These are phyloP conservation scores for Aspergillus sp. DNA, from an alignment of 2,329 filamentous ascomycete species.

Conservation along the genomic window DNA sequence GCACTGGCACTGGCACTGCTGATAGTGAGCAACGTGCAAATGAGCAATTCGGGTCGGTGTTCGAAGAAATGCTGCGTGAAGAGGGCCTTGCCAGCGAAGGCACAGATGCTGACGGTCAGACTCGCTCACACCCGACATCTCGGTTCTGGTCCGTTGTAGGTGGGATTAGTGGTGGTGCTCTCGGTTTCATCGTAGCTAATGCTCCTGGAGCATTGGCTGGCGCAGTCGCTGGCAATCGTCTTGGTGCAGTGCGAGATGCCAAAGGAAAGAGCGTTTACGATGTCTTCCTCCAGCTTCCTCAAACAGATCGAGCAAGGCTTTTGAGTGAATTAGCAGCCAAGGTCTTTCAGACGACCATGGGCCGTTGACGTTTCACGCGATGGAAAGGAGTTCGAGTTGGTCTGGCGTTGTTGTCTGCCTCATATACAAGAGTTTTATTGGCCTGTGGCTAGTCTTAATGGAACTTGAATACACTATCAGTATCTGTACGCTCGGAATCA, in stretches of 20 bases:
- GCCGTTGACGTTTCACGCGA: conserved; percentile 19
- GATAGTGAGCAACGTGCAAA: conserved; percentile 50
- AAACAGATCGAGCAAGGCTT: conserved; percentile 76
- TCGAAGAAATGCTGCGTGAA: conserved; percentile 88
- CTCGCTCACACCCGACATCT: conserved; percentile 55
- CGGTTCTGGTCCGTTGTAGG: conserved; percentile 88
- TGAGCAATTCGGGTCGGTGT: conserved; percentile 82
- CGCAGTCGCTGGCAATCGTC: conserved; percentile 84
- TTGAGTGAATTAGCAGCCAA: conserved; percentile 82
- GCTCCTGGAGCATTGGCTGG: conserved; percentile 86
- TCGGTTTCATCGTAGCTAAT: conserved; percentile 95
- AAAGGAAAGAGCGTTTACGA: conserved; percentile 93
- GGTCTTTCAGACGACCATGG: conserved; percentile 63
- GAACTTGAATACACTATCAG: too few relatives aligned
- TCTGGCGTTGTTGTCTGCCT: not conserved
- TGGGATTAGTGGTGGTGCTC: conserved; percentile 79
- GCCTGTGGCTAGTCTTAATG: not conserved
- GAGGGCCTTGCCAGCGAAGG: conserved; percentile 75
- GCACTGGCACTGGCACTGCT: conserved; percentile 38
- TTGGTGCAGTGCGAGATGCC: conserved; percentile 87
- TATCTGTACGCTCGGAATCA: too few relatives aligned
- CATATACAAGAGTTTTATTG: not conserved
- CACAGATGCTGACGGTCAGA: conserved; percentile 53
- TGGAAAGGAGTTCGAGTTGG: not conserved
- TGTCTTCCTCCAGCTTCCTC: conserved; percentile 84